A percentile compares a stretch with the other conserved stretches of the same genome.
Evolutionary conservation across 371 early-diverging fungal genomes (phyloP).

Genomic region (Mucor lusitanicus): DNA sequence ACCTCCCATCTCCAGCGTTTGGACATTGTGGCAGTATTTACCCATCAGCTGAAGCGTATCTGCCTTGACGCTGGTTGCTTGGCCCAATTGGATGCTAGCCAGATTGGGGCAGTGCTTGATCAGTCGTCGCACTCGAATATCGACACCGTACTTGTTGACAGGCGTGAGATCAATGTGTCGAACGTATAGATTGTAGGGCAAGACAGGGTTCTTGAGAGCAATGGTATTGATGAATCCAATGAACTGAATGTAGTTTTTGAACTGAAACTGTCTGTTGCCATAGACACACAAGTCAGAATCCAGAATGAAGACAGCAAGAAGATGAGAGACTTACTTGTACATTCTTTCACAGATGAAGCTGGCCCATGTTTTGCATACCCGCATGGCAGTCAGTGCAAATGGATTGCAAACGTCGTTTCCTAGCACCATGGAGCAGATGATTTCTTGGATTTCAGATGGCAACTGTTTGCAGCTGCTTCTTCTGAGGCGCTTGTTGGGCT

Average conservation of each 20-base stretch:
- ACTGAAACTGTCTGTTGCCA: constrained; percentile 10
- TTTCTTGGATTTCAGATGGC: constrained; percentile 22
- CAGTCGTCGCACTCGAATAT: constrained; percentile 12
- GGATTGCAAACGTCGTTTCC: constrained; percentile 12
- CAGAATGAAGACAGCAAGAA: background rate
- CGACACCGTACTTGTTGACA: constrained; percentile 26
- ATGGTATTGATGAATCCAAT: constrained; percentile 22
- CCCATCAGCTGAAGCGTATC: constrained; percentile 18
- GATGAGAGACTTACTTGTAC: constrained; percentile 10
- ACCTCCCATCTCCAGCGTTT: constrained; percentile 16
- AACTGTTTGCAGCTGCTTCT: constrained; percentile 4
- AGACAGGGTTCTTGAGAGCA: background rate
- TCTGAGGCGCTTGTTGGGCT: background rate
- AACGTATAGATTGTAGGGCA: constrained; percentile 17
- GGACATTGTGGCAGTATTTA: constrained; percentile 9
- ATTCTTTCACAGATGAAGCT: constrained; percentile 15
- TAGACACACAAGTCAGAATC: background rate
- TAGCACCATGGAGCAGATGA: constrained; percentile 15
- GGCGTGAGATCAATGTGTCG: constrained; percentile 15
- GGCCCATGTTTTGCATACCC: constrained; percentile 21
- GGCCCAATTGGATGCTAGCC: constrained; percentile 7
- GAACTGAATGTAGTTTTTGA: constrained; percentile 19
- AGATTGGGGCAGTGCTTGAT: constrained; percentile 16
- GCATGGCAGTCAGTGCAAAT: constrained; percentile 16
- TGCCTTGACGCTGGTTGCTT: constrained; percentile 20